Base-by-base conservation (phyloP, 1,139 yeast genomes). In the Debaryomycetaceae sp. region DNA sequence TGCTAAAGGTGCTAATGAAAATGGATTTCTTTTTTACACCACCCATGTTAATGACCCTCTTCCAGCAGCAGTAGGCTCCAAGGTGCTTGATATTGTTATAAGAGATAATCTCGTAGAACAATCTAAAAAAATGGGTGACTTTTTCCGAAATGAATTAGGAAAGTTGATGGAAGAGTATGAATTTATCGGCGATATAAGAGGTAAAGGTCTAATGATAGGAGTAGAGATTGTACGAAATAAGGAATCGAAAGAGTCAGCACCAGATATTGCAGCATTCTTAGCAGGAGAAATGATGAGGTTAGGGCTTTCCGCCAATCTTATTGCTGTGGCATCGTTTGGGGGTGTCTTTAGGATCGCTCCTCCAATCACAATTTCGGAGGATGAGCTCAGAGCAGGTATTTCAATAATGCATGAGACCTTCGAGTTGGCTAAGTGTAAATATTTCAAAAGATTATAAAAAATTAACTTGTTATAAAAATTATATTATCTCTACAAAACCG, bases 41-140 rank as follows among this genome's bases (percentile, higher is more conserved):
- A 87, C 96, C 0, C 88, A 84, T 55, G 96, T 96, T 46, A 96
- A 96, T 37, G 87, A 87, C 59, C 95, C 96, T 36, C 66, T 87
- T 46, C 96, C 86, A 2, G 73, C 88, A 36, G 77, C 88, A 44
- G 75, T 87, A 37, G 94, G 87, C 4, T 70, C 73, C 39, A 80
- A 83, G 51, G 91, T 87, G 22, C 59, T 87, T 26, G 76, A 70
- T 35, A 75, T 78, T 49, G 70, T 87, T 34, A 73, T 86, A 5
- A 61, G 79, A 36, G 62, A 71, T 1, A 68, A 65, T 15, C 78
- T 87, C 47, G 69, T 84, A 50, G 55, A 61, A 4, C 61, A 70
- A 7, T 95, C 87, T 19, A 52, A 56, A 5, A 59, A 59, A 30
- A 78, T 81, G 47, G 75, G 86, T 19, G 67, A 72, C 33, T 54